Evolutionary conservation across 306 rosid genomes (phyloP).

Genomic region (Luffa aegyptiaca): DNA sequence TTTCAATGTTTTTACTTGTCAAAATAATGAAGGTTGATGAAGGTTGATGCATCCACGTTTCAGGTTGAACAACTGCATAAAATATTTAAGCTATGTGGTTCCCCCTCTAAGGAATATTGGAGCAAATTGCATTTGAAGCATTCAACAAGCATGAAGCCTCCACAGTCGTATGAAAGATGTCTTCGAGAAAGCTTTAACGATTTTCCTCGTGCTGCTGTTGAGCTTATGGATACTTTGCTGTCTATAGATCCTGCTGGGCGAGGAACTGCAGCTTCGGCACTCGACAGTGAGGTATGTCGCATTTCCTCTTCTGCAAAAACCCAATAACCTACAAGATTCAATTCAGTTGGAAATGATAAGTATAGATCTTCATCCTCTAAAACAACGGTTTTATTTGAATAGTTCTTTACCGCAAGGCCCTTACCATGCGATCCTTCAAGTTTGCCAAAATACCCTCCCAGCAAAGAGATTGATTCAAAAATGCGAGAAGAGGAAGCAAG

Average conservation of each 20-base stretch:
- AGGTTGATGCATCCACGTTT: slow-evolving; percentile 8
- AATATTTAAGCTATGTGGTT: slow-evolving; percentile 90
- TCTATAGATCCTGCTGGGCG: slow-evolving; percentile 64
- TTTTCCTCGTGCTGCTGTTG: slow-evolving; percentile 44
- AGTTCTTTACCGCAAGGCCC: slow-evolving; percentile 75
- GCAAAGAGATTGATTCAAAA: slow-evolving; percentile 87
- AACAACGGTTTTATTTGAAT: neutral
- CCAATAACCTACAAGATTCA: neutral
- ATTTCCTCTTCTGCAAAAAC: neutral
- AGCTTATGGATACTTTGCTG: slow-evolving; percentile 68
- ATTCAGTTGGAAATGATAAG: neutral
- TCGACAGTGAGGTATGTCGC: slow-evolving; percentile 50
- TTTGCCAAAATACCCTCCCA: slow-evolving; percentile 84
- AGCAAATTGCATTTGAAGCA: slow-evolving; percentile 39
- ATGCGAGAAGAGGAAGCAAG: slow-evolving; percentile 47
- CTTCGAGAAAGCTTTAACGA: slow-evolving; percentile 60
- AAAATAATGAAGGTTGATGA: neutral
- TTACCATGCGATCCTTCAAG: slow-evolving; percentile 80
- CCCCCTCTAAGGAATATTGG: slow-evolving; percentile 88
- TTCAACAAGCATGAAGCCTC: slow-evolving; percentile 62
- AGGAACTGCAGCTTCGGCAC: slow-evolving; percentile 68
- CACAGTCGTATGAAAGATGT: slow-evolving; percentile 59
- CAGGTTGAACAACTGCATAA: slow-evolving; percentile 95
- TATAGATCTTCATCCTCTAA: neutral
- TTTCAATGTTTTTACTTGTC: neutral